Percentiles rank a stretch among this genome's conserved stretches.
phyloP scores from a whole-genome alignment of 805 yeast genomes.

The Spathaspora boniae region DNA sequence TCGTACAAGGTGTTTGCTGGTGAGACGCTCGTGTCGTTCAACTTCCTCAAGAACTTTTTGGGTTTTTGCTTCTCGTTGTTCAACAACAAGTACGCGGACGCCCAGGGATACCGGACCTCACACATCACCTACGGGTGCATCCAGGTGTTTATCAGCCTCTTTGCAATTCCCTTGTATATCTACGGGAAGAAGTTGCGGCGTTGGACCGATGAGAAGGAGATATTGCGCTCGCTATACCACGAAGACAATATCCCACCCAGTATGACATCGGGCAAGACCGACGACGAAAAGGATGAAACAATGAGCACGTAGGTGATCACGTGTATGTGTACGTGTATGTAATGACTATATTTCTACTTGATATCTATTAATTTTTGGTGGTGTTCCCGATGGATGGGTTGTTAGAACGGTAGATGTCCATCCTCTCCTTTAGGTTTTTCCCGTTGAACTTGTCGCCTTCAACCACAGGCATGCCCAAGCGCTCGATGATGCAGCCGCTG shows the following conservation, averaged over 20 bases:
- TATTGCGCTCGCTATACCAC: conserved; percentile 37
- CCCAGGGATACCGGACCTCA: conserved; percentile 42
- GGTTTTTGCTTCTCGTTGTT: conserved; percentile 58
- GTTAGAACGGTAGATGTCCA: conserved; percentile 33
- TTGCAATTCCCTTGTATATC: conserved; percentile 49
- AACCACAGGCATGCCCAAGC: conserved; percentile 62
- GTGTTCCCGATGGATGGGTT: conserved; percentile 14
- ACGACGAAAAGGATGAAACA: not conserved
- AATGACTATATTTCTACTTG: conserved; percentile 4
- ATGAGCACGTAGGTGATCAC: not conserved
- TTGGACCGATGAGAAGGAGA: conserved; percentile 49
- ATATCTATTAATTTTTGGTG: not conserved
- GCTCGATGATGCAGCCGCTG: conserved; percentile 81
- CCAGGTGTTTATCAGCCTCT: conserved; percentile 45
- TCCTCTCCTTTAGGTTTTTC: conserved; percentile 37
- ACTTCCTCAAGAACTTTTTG: conserved; percentile 49
- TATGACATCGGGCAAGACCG: conserved; percentile 4
- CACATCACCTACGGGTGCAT: conserved; percentile 52
- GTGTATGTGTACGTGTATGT: conserved; percentile 9
- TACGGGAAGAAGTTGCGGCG: conserved; percentile 50
- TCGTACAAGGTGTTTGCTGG: conserved; percentile 55
- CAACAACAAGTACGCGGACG: conserved; percentile 43
- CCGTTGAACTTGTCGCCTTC: conserved; percentile 62
- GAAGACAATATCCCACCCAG: conserved; percentile 9
- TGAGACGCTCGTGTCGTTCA: conserved; percentile 55